phyloP scores from a whole-genome alignment of 1,139 yeast species.

The Sugiyamaella xylanicola region DNA sequence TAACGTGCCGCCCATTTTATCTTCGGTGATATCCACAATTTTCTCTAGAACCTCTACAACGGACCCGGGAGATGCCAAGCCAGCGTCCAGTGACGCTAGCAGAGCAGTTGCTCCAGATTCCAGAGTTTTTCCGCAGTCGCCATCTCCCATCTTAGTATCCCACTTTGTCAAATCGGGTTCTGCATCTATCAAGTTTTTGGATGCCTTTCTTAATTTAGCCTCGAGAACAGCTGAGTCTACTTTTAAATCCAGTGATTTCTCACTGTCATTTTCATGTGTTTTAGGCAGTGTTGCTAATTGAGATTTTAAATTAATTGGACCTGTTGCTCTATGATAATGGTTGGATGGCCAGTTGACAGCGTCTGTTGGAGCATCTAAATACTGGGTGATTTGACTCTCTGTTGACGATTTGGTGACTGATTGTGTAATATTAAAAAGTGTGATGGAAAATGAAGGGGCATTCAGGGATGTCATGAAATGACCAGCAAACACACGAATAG shows the following conservation, averaged over 20 bases:
- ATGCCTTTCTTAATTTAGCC: constrained; percentile 43
- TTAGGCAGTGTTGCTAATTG: constrained; percentile 16
- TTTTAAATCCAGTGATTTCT: constrained; percentile 33
- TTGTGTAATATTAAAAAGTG: constrained; percentile 50
- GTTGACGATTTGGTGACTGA: constrained; percentile 38
- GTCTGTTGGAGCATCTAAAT: constrained; percentile 47
- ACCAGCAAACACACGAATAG: constrained; percentile 50
- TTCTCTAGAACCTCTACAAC: constrained; percentile 35
- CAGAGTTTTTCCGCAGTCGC: constrained; percentile 55
- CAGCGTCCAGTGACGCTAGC: constrained; percentile 42
- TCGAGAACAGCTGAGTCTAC: constrained; percentile 44
- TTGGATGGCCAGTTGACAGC: constrained; percentile 48
- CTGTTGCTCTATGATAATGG: constrained; percentile 22
- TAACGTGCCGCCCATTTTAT: constrained; percentile 58
- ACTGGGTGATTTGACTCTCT: constrained; percentile 38
- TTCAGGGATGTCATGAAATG: constrained; percentile 55
- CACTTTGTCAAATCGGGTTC: constrained; percentile 54
- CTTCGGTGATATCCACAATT: constrained; percentile 45
- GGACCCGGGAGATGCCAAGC: constrained; percentile 38
- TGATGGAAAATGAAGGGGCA: constrained; percentile 55
- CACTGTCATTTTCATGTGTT: constrained; percentile 5
- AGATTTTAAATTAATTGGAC: constrained; percentile 24
- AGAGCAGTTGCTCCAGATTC: constrained; percentile 49
- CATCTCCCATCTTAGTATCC: constrained; percentile 57
- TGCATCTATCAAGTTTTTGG: constrained; percentile 45